Percentiles rank a stretch among this genome's conserved stretches.
Evolutionary conservation across 805 yeast genomes (phyloP).

Genomic region (Yarrowia phangngaensis): DNA sequence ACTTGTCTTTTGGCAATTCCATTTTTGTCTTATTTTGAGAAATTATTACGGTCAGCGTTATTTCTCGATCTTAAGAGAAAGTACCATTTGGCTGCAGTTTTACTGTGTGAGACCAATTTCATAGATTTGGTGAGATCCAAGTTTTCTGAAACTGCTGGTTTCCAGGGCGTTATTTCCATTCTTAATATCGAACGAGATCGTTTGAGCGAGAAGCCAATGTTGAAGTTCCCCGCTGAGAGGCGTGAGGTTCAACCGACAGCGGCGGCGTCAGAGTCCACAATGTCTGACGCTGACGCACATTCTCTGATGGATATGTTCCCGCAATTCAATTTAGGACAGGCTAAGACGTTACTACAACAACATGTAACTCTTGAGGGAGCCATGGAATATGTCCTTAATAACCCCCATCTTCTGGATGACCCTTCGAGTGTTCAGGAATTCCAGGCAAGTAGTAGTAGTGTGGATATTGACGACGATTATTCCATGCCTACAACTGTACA

Average conservation of each 20-base stretch:
- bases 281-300: conserved; percentile 38
- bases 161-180: conserved; percentile 2
- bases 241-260: neutral
- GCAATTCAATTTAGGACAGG: conserved; percentile 47
- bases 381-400: conserved; percentile 59
- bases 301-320: conserved; percentile 63
- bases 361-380: conserved; percentile 52
- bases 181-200: conserved; percentile 11
- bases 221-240: conserved; percentile 6
- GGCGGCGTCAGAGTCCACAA: conserved; percentile 11
- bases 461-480: neutral
- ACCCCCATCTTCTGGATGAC: conserved; percentile 46
- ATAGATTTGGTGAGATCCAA: conserved; percentile 8
- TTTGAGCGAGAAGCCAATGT: conserved; percentile 10
- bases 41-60: conserved; percentile 16
- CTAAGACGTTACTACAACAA: conserved; percentile 48
- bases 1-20: conserved; percentile 19
- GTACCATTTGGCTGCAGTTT: conserved; percentile 16
- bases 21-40: conserved; percentile 9
- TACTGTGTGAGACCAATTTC: conserved; percentile 10
- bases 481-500: conserved; percentile 11
- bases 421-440: conserved; percentile 24
- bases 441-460: neutral
- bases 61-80: conserved; percentile 21
- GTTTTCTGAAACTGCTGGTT: neutral